A percentile compares a stretch with the other conserved stretches of the same genome.
Evolutionary conservation across 2,329 filamentous ascomycete species (phyloP).

Genomic region (Penicillium nordicum): DNA sequence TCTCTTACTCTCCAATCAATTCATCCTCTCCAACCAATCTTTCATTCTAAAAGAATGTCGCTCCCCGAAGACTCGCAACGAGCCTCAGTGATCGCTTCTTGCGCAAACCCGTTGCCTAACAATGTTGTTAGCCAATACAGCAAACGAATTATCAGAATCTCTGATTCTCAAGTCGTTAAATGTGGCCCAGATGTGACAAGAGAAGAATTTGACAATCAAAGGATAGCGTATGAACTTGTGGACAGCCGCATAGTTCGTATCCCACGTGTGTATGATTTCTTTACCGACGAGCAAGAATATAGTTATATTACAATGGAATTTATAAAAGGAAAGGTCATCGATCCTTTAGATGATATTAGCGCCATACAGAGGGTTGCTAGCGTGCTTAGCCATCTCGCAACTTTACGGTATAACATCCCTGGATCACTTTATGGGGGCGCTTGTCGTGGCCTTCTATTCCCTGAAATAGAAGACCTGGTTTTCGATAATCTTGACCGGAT

Average conservation of each 20-base stretch:
- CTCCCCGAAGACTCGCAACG: background rate
- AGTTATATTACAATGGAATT: conserved; percentile 24
- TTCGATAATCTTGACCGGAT: conserved; percentile 15
- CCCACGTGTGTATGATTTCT: conserved; percentile 17
- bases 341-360: conserved; percentile 12
- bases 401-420: conserved; percentile 4
- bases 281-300: conserved; percentile 11
- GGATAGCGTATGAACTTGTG: conserved; percentile 14
- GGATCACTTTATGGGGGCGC: conserved; percentile 10
- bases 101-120: conserved; percentile 4
- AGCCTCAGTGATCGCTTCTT: conserved; percentile 10
- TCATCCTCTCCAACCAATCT: too few species aligned
- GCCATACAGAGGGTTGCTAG: conserved; percentile 11
- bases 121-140: conserved; percentile 9
- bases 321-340: conserved; percentile 17
- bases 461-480: conserved; percentile 16
- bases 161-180: conserved; percentile 14
- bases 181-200: conserved; percentile 11
- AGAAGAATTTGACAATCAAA: conserved; percentile 14
- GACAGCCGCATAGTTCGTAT: conserved; percentile 14
- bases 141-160: conserved; percentile 15
- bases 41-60: background rate
- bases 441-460: conserved; percentile 19
- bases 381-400: conserved; percentile 16
- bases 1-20: background rate